phyloP scores from a whole-genome alignment of 208 protist species.

The Trypanosoma caninum region DNA sequence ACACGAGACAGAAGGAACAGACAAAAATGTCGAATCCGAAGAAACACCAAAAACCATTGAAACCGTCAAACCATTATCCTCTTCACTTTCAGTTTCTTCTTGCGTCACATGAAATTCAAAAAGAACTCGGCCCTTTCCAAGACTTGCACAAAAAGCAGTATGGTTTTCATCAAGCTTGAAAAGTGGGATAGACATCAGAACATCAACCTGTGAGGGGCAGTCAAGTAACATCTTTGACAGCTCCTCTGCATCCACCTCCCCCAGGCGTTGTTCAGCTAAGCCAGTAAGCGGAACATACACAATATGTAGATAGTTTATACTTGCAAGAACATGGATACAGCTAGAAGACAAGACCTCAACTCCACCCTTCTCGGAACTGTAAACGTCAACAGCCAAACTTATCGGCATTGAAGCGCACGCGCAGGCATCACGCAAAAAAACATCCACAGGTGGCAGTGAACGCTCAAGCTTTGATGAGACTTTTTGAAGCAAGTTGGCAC shows the following conservation, averaged over 20 bases:
- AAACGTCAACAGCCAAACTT: not conserved
- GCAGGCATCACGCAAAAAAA: not conserved
- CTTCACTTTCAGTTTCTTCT: not conserved
- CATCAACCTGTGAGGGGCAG: not conserved
- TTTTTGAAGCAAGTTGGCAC: not conserved
- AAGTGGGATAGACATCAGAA: slow-evolving; percentile 18
- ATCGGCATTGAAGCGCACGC: not conserved
- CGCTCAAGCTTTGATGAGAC: not conserved
- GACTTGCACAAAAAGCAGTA: not conserved
- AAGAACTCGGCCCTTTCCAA: slow-evolving; percentile 7
- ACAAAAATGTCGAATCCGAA: not conserved
- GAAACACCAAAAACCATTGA: slow-evolving; percentile 18
- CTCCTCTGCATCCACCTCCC: not conserved
- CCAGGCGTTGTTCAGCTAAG: not conserved
- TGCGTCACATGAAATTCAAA: slow-evolving; percentile 7
- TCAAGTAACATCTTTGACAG: not conserved
- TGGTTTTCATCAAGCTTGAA: not conserved
- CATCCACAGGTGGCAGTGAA: slow-evolving; percentile 3
- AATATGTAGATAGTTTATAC: slow-evolving; percentile 8
- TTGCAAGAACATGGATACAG: slow-evolving; percentile 16
- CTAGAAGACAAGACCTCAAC: not conserved
- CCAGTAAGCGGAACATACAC: slow-evolving; percentile 8
- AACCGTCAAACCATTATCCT: slow-evolving; percentile 4
- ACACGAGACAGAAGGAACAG: not conserved
- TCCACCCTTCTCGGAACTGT: not conserved